phyloP scores from a whole-genome alignment of 352 stramenopile genomes.

The Bremia lactucae region DNA sequence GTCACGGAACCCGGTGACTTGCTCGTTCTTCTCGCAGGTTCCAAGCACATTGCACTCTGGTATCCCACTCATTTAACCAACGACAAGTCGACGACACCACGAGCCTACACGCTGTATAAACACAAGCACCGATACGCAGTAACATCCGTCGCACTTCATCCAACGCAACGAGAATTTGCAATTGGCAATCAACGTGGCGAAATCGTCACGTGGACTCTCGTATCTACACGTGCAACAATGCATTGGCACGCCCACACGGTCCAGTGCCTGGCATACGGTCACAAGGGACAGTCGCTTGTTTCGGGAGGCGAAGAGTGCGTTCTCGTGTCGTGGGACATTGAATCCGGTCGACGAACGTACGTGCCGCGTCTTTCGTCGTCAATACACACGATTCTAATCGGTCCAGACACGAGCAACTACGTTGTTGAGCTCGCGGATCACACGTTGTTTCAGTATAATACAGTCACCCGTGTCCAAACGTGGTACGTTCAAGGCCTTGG shows the following conservation, averaged over 20 bases:
- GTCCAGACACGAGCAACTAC: slow-evolving; percentile 44
- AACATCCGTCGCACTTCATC: slow-evolving; percentile 9
- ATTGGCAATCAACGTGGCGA: slow-evolving; percentile 56
- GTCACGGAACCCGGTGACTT: slow-evolving; percentile 88
- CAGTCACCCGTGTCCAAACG: slow-evolving; percentile 61
- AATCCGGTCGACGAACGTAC: slow-evolving; percentile 61
- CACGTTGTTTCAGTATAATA: slow-evolving; percentile 77
- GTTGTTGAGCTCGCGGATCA: slow-evolving; percentile 54
- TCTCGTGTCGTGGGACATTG: slow-evolving; percentile 80
- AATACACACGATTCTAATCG: slow-evolving; percentile 41
- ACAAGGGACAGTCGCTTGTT: slow-evolving; percentile 63
- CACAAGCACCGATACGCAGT: slow-evolving; percentile 52
- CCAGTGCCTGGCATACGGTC: slow-evolving; percentile 56
- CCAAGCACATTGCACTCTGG: slow-evolving; percentile 74
- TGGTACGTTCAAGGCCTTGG: slow-evolving; percentile 60
- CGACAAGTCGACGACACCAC: slow-evolving; percentile 16
- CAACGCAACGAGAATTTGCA: slow-evolving; percentile 25
- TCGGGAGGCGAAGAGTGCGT: slow-evolving; percentile 83
- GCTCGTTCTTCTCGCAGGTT: slow-evolving; percentile 78
- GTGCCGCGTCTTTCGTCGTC: slow-evolving; percentile 63
- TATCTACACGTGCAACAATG: slow-evolving; percentile 45
- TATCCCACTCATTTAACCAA: slow-evolving; percentile 18
- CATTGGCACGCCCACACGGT: slow-evolving; percentile 85
- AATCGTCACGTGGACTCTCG: slow-evolving; percentile 41
- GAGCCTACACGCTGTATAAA: slow-evolving; percentile 43